phyloP scores from a whole-genome alignment of 352 stramenopile species.

The Globisporangium nagaii region DNA sequence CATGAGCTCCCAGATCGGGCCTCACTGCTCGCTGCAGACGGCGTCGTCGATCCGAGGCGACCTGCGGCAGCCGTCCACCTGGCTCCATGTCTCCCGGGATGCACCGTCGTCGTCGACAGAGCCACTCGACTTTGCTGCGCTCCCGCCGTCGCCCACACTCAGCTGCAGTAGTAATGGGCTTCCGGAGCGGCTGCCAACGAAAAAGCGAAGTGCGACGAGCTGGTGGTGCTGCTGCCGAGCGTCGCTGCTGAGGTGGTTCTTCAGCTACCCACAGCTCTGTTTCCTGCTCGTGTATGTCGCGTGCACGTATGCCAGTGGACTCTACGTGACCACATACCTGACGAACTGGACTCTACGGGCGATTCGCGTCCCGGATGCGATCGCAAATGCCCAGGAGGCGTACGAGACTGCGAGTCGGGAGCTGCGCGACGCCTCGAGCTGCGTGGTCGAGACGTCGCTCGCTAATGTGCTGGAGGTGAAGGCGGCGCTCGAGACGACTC shows the following conservation, averaged over 20 bases:
- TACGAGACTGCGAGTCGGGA: conserved; percentile 25
- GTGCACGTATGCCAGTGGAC: conserved; percentile 35
- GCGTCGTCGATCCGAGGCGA: conserved; percentile 17
- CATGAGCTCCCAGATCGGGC: conserved; percentile 2
- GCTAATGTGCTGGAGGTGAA: background rate
- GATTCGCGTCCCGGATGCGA: conserved; percentile 21
- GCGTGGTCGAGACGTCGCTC: conserved; percentile 18
- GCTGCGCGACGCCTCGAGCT: conserved; percentile 27
- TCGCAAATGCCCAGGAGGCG: conserved; percentile 19
- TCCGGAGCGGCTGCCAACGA: background rate
- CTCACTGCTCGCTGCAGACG: conserved; percentile 15
- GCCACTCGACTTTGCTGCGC: background rate
- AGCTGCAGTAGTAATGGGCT: background rate
- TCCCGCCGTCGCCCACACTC: background rate
- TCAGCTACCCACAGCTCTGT: conserved; percentile 37
- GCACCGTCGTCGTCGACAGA: background rate
- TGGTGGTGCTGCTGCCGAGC: background rate
- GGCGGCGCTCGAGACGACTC: background rate
- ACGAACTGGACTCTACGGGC: conserved; percentile 22
- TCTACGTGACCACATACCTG: conserved; percentile 33
- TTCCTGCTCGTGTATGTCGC: conserved; percentile 49
- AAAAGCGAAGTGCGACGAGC: background rate
- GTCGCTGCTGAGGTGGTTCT: conserved; percentile 17
- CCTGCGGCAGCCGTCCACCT: conserved; percentile 12
- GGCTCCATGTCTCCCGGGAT: background rate